Base-by-base conservation (phyloP, 1,284 basidiomycete species). In the Papiliotrema nemorosa region DNA sequence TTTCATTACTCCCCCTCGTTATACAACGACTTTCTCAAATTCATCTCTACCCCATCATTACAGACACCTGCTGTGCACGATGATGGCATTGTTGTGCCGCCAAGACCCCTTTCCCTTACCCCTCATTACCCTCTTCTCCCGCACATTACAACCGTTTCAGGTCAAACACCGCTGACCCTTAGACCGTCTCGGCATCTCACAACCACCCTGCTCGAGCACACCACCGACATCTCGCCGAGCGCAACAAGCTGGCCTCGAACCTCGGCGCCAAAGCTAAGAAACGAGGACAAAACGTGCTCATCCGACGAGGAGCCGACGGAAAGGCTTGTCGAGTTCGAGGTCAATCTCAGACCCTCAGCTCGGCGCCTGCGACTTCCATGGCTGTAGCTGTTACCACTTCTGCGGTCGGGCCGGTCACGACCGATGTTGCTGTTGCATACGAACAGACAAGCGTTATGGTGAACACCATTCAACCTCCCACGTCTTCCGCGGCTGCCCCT, bases 401-500 rank as follows among this genome's bases (percentile, higher is more conserved):
- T 12, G 22, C 55, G 20, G 37, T 48, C 22, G 46, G 54, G n/a
- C 18, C 59, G 31, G 36, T 54, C 40, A 24, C 49, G 16, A 27
- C 59, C 31, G 48, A 54, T 45, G 21, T 63, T 51, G 41, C 66
- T 16, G n/a, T 69, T 18, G 46, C 72, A 26, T 34, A 36, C 22
- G 22, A 45, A 26, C 47, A 26, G n/a, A 36, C 39, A 2, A n/a
- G 24, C 26, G 25, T 36, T 34, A 45, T 31, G 5, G 25, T 27
- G 35, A 40, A 44, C 84, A 86, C 72, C 53, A 62, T 14, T 35
- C 25, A 44, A 47, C 36, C 34, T 20, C 41, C 50, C 29, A 21
- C 52, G 44, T 35, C 52, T 41, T 31, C 49, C 7, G 33, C 43
- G 10, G 44, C 43, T 31, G 25, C 49, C 22, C n/a, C 44, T 27